phyloP scores from a whole-genome alignment of 2,329 filamentous ascomycete species.

The Verticillium nonalfalfae region DNA sequence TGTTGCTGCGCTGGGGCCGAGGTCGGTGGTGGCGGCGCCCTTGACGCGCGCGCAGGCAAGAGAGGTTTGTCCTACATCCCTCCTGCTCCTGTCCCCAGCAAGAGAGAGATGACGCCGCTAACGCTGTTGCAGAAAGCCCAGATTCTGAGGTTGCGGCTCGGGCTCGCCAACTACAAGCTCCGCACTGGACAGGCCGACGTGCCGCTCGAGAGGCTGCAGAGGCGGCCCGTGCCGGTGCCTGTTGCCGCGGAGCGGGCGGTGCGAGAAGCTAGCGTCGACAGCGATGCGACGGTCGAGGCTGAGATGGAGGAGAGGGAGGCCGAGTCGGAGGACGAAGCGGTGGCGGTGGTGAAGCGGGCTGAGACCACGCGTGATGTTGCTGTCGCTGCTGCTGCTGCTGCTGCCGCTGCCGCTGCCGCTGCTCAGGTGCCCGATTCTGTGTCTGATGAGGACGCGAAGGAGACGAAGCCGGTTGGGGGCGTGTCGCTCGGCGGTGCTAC shows the following conservation, averaged over 20 bases:
- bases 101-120: not conserved
- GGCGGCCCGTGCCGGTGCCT: slow-evolving; percentile 21
- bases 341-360: slow-evolving; percentile 6
- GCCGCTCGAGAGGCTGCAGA: slow-evolving; percentile 54
- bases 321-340: slow-evolving; percentile 3
- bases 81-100: too few species aligned
- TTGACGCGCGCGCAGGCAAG: slow-evolving; percentile 47
- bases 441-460: not conserved
- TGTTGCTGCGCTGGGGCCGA: slow-evolving; percentile 12
- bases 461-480: slow-evolving; percentile 33
- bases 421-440: not conserved
- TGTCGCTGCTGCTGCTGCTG: not conserved
- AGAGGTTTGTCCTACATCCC: slow-evolving; percentile 29
- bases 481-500: slow-evolving; percentile 42
- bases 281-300: slow-evolving; percentile 2
- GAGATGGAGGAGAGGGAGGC: not conserved
- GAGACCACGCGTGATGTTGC: slow-evolving; percentile 10
- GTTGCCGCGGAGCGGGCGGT: not conserved
- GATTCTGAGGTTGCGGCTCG: slow-evolving; percentile 60
- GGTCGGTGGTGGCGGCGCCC: slow-evolving; percentile 4
- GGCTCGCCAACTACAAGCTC: slow-evolving; percentile 69
- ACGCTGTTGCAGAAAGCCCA: slow-evolving; percentile 49
- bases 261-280: not conserved
- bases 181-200: slow-evolving; percentile 64
- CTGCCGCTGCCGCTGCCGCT: too few species aligned